Evolutionary conservation across 306 rosid genomes (phyloP).

Genomic region (Ormosia semicastrata): DNA sequence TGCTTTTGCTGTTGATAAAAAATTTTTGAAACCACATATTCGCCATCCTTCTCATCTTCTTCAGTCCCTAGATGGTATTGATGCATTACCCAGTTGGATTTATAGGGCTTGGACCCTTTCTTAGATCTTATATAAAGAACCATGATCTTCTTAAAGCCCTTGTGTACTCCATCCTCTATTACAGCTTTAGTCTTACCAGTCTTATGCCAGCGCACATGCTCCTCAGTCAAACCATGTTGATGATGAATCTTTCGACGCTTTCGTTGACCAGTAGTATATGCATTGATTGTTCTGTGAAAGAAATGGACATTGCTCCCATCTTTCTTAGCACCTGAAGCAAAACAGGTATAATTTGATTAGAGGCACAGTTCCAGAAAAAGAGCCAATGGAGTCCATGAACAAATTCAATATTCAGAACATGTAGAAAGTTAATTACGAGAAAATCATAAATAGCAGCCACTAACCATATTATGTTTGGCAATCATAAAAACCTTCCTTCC

Average conservation of each 20-base stretch:
- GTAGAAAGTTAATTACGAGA: background rate
- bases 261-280: conserved; percentile 76
- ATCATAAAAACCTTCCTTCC: conserved; percentile 1
- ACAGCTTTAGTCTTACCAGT: conserved; percentile 51
- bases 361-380: background rate
- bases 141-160: conserved; percentile 87
- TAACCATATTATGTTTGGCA: background rate
- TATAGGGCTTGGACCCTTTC: conserved; percentile 62
- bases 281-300: conserved; percentile 72
- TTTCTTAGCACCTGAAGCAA: conserved; percentile 70
- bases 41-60: conserved; percentile 76
- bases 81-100: conserved; percentile 84
- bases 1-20: conserved; percentile 61
- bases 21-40: conserved; percentile 79
- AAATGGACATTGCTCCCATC: conserved; percentile 79
- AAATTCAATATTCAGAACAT: conserved; percentile 4
- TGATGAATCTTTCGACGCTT: conserved; percentile 54
- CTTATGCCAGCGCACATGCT: conserved; percentile 55
- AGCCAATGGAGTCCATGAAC: background rate
- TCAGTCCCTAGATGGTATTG: conserved; percentile 86
- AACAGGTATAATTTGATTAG: conserved; percentile 21
- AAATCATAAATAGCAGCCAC: background rate
- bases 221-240: conserved; percentile 30
- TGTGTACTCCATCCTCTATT: conserved; percentile 40
- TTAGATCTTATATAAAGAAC: conserved; percentile 64